These are phyloP conservation scores for Aureobasidium sp. DNA, from an alignment of 2,329 filamentous ascomycete genomes.

Conservation along the genomic window DNA sequence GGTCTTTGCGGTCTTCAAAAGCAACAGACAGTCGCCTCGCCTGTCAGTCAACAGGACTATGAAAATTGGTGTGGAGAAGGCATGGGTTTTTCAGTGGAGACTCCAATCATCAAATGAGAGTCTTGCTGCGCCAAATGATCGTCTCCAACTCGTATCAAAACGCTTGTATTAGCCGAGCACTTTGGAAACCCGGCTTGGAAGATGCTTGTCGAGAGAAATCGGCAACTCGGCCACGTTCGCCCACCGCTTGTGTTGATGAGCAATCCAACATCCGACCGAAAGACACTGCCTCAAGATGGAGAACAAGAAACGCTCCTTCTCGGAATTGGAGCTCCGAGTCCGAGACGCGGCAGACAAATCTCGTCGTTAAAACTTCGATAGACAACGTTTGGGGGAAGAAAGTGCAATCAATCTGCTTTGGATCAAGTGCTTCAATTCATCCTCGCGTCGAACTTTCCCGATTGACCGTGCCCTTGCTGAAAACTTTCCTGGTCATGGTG, in stretches of 20 bases:
- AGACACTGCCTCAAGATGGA: neutral
- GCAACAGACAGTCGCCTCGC: neutral
- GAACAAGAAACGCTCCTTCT: too few species aligned
- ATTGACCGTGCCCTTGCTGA: too few species aligned
- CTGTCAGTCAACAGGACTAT: neutral
- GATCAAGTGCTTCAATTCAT: neutral
- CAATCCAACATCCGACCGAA: neutral
- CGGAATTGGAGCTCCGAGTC: neutral
- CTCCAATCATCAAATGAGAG: neutral
- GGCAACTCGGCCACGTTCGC: neutral
- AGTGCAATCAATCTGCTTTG: neutral
- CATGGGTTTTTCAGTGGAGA: slow-evolving; percentile 4
- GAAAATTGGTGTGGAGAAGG: slow-evolving; percentile 9
- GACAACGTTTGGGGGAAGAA: neutral
- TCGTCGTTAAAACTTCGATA: neutral
- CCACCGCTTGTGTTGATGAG: too few species aligned
- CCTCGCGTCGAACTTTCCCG: neutral
- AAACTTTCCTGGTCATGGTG: too few species aligned
- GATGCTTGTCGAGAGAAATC: neutral
- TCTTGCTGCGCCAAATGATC: neutral
- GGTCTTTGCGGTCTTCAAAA: neutral
- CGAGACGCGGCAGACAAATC: neutral
- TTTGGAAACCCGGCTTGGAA: neutral
- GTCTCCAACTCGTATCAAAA: slow-evolving; percentile 13
- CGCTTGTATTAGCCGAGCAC: slow-evolving; percentile 14